phyloP scores from a whole-genome alignment of 1,139 yeast species.

The Oligophagozyma castellii region DNA sequence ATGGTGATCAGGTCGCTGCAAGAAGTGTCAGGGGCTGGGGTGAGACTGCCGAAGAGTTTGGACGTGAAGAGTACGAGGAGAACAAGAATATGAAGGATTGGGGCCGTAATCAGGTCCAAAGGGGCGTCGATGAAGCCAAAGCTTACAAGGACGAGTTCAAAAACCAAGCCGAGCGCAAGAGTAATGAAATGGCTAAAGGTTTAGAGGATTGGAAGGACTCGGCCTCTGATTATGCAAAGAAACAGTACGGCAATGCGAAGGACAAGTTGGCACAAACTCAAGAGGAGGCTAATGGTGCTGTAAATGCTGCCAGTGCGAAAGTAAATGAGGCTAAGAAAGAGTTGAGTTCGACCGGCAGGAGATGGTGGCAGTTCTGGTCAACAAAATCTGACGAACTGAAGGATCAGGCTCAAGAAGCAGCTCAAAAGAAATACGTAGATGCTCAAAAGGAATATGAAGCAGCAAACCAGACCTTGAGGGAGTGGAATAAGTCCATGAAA shows the following conservation, averaged over 20 bases:
- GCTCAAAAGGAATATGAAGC: conserved; percentile 23
- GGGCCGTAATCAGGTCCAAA: conserved; percentile 18
- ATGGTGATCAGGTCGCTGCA: conserved; percentile 17
- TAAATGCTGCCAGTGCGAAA: conserved; percentile 9
- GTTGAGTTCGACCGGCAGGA: conserved; percentile 11
- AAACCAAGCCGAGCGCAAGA: conserved; percentile 11
- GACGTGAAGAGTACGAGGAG: conserved; percentile 29
- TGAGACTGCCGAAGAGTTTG: conserved; percentile 29
- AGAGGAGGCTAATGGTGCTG: conserved; percentile 8
- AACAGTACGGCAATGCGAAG: conserved; percentile 26
- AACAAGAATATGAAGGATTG: conserved; percentile 10
- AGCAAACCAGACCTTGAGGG: conserved; percentile 18
- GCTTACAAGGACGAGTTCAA: conserved; percentile 17
- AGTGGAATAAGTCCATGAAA: conserved; percentile 17
- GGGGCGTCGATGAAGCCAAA: conserved; percentile 13
- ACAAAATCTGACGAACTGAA: conserved; percentile 8
- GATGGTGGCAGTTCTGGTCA: conserved; percentile 18
- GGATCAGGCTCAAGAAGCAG: conserved; percentile 10
- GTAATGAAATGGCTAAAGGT: conserved; percentile 16
- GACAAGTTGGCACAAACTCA: conserved; percentile 7
- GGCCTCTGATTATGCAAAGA: conserved; percentile 30
- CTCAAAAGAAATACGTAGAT: conserved; percentile 23
- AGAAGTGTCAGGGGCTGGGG: conserved; percentile 31
- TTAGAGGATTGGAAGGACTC: conserved; percentile 34
- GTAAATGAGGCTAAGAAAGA: conserved; percentile 25